A percentile compares a stretch with the other conserved stretches of the same genome.
Evolutionary conservation across 2,329 filamentous ascomycete genomes (phyloP).

Genomic region (Catunica adiposa): DNA sequence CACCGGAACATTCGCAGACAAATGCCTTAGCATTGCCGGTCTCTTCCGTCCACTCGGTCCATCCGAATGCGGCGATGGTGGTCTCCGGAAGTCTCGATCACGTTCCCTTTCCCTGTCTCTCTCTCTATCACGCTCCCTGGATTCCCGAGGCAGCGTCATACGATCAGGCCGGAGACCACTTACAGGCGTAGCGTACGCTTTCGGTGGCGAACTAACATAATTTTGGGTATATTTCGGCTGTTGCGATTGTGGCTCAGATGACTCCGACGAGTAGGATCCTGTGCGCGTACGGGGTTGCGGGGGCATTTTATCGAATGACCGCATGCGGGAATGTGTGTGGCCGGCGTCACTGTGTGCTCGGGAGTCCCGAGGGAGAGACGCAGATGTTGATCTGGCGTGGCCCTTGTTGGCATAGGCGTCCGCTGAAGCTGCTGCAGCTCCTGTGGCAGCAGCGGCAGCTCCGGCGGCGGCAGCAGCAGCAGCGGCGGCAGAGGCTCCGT

Average conservation of each 20-base stretch:
- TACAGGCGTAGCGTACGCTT: neutral
- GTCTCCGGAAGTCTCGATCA: neutral
- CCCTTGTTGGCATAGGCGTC: neutral
- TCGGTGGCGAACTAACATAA: slow-evolving; percentile 2
- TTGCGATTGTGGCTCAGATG: neutral
- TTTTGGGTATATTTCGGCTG: neutral
- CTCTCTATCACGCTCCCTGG: neutral
- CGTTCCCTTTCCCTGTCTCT: neutral
- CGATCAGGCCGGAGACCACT: neutral
- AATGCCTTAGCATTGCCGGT: slow-evolving; percentile 9
- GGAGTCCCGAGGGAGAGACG: slow-evolving; percentile 5
- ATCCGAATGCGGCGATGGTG: neutral
- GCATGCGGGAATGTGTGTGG: slow-evolving; percentile 4
- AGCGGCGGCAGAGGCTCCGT: neutral
- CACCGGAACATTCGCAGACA: slow-evolving; percentile 7
- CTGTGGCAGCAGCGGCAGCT: neutral
- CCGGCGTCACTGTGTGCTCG: neutral
- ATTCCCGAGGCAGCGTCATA: slow-evolving; percentile 1
- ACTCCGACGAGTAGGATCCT: neutral
- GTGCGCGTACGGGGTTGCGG: neutral
- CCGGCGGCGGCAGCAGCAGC: neutral
- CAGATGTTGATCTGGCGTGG: slow-evolving; percentile 10
- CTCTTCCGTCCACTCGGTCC: neutral
- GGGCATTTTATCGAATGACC: slow-evolving; percentile 5
- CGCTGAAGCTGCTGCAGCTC: neutral